Conservation (phyloP, 1,284 basidiomycete genomes). For the Violaceomyces palustris region DNA sequence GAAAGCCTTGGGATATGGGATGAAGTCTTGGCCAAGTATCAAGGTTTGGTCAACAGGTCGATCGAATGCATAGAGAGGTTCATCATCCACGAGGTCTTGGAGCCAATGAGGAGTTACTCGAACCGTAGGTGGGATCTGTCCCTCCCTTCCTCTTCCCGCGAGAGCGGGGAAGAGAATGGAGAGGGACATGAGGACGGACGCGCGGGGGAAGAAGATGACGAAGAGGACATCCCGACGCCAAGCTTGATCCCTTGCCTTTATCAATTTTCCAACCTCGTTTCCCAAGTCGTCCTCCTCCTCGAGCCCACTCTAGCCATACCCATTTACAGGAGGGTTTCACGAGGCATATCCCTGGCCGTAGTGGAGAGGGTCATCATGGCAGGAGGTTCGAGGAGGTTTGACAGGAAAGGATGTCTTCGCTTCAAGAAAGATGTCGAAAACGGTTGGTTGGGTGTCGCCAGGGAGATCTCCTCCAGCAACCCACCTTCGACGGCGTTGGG, state of each 20-base stretch:
- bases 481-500: slow-evolving; percentile 13
- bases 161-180: slow-evolving; percentile 1
- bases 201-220: slow-evolving; percentile 1
- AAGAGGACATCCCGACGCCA: slow-evolving; percentile 21
- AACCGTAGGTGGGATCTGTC: slow-evolving; percentile 25
- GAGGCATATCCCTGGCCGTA: slow-evolving; percentile 10
- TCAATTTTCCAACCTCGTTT: slow-evolving; percentile 36
- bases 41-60: slow-evolving; percentile 20
- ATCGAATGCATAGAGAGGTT: slow-evolving; percentile 26
- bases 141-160: not conserved
- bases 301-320: slow-evolving; percentile 19
- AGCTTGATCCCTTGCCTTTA: slow-evolving; percentile 36
- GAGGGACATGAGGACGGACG: not conserved
- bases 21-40: slow-evolving; percentile 22
- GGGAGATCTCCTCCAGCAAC: slow-evolving; percentile 5
- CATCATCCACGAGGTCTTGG: slow-evolving; percentile 35
- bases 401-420: slow-evolving; percentile 3
- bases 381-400: slow-evolving; percentile 19
- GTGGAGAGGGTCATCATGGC: slow-evolving; percentile 45
- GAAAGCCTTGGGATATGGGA: slow-evolving; percentile 40
- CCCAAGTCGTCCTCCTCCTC: slow-evolving; percentile 31
- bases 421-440: slow-evolving; percentile 28
- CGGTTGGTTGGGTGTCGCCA: slow-evolving; percentile 42
- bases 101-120: slow-evolving; percentile 24
- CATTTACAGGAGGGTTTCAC: slow-evolving; percentile 34